A percentile compares a stretch with the other conserved stretches of the same genome.
Evolutionary conservation across 352 stramenopile species (phyloP).

Genomic region (Globisporangium viniferum): DNA sequence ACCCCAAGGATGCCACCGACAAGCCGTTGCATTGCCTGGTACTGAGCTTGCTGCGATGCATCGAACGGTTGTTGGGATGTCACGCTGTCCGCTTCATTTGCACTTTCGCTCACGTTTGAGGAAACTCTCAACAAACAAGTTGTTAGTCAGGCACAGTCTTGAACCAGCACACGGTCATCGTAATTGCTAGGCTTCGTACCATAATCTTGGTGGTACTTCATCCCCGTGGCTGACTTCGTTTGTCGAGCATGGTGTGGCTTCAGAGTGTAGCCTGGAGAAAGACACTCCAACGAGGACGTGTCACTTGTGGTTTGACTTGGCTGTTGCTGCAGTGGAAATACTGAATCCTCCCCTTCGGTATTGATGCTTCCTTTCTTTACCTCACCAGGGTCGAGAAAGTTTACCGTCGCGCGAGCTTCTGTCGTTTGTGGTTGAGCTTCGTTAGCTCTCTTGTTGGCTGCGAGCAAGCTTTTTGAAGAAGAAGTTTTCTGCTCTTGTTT

Average conservation of each 20-base stretch:
- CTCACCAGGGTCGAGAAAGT: not conserved
- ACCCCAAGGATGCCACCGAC: constrained; percentile 5
- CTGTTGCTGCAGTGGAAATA: not conserved
- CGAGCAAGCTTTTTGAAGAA: not conserved
- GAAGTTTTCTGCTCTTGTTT: not conserved
- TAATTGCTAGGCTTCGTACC: not conserved
- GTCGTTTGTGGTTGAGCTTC: not conserved
- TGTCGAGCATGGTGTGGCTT: not conserved
- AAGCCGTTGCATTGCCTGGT: constrained; percentile 9
- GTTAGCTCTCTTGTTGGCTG: not conserved
- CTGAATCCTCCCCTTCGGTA: too few relatives aligned
- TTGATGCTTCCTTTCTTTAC: not conserved
- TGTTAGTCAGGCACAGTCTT: not conserved
- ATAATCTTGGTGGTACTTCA: not conserved
- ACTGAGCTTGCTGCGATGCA: constrained; percentile 8
- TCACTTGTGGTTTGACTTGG: not conserved
- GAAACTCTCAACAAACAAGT: not conserved
- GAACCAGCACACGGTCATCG: not conserved
- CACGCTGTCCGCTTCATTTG: not conserved
- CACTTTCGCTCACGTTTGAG: not conserved
- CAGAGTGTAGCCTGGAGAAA: not conserved
- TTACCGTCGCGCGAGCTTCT: not conserved
- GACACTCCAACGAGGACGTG: not conserved
- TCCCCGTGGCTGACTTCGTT: not conserved
- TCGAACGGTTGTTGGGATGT: constrained; percentile 1